Percentiles rank a stretch among this genome's conserved stretches.
Conservation (phyloP, 176 grass and related monocot species). For the Carex pumila region DNA sequence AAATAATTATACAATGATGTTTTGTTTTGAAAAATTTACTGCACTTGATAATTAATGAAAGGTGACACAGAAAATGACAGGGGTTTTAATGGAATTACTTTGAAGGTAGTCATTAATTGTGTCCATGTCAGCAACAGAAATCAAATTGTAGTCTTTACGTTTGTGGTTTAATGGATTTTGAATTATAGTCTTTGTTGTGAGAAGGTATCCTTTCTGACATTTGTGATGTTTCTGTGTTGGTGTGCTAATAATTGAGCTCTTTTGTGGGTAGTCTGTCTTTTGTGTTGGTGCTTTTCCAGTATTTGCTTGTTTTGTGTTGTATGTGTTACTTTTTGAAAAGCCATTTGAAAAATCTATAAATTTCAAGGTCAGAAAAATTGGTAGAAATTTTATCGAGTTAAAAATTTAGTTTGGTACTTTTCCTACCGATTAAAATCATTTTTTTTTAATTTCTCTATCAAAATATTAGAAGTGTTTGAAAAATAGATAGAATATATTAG, state of each 20-base stretch:
- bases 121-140: background rate
- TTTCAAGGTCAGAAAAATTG: no score
- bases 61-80: background rate
- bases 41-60: background rate
- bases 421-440: no score
- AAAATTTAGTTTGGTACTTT: no score
- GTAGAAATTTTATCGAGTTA: no score
- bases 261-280: background rate
- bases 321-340: background rate
- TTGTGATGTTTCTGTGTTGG: background rate
- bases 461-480: no score
- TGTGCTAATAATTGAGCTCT: background rate
- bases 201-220: background rate
- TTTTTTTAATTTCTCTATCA: no score
- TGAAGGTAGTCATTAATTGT: background rate
- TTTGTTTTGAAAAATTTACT: no score
- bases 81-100: background rate
- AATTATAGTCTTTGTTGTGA: background rate
- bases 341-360: no score
- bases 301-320: background rate
- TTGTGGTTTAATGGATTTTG: background rate
- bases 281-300: background rate
- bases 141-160: background rate
- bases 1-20: no score
- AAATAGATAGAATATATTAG: no score